Evolutionary conservation across 2,329 filamentous ascomycete genomes (phyloP), one percentile per base, ranked within the genome.

Genomic region (Stachybotrys echinatus): DNA sequence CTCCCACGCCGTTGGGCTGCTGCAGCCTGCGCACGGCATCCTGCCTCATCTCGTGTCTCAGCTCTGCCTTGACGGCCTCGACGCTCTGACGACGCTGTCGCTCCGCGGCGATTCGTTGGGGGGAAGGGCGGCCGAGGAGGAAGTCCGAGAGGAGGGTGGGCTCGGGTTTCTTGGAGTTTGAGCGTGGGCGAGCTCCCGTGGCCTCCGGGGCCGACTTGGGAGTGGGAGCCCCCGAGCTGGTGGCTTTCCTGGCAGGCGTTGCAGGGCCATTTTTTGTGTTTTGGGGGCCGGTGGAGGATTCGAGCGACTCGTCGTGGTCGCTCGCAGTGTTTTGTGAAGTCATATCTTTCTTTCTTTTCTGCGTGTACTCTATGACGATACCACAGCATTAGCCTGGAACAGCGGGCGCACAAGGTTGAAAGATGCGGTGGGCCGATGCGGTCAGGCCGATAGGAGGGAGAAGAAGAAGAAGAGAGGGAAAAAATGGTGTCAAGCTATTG

Each of bases 1-100:
- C 87, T 54, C 81, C 81, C 45, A 95, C 87, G n/a, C 81, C 81
- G 4, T 80, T 79, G 0, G 82, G 87, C 61, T 73, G 80, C 68
- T 73, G 84, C 58, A 82, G 74, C 67, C 73, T 83, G 64, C 69
- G 76, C 48, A 78, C 80, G n/a, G 75, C 68, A 6, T 73, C 80
- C 56, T 83, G 73, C 48, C 77, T 78, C 79, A 82, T 82, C 57
- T 81, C 77, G 38, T 70, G 67, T 20, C 70, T 65, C 50, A 74
- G 49, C 55, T 74, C 72, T 31, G 76, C 74, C 70, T 86, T 78
- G 60, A 82, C 73, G 53, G 77, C 64, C 67, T 87, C 78, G 57
- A 83, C 66, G 58, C 78, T 81, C 67, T 79, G 79, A 57, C 82
- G 74, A 55, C 80, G 73, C 46, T 74, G 70, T 12, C 73, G 72